Evolutionary conservation across 2,329 filamentous ascomycete species (phyloP).

Genomic region (Dothideomycetes sp.): DNA sequence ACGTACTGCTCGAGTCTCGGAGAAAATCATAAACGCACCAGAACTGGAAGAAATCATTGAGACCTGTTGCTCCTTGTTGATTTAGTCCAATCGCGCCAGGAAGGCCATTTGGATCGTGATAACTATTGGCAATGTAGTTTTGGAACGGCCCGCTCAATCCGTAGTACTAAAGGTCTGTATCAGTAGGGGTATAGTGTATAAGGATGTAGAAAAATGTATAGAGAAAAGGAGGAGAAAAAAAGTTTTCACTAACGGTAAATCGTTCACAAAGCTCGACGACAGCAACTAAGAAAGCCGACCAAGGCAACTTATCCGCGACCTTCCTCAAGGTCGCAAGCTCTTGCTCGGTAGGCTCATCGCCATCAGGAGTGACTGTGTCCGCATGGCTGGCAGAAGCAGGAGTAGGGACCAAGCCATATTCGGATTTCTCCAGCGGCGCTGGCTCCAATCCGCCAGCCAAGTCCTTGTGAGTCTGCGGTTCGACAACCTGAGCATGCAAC

Average conservation of each 20-base stretch:
- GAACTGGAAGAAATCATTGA: constrained; percentile 38
- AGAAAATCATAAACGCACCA: constrained; percentile 19
- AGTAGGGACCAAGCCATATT: neutral
- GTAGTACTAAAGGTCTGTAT: too few species aligned
- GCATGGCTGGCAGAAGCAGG: neutral
- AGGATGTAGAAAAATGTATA: too few species aligned
- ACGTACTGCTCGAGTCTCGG: too few species aligned
- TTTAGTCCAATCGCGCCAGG: constrained; percentile 28
- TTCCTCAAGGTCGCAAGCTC: constrained; percentile 32
- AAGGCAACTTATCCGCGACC: constrained; percentile 36
- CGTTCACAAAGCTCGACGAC: constrained; percentile 39
- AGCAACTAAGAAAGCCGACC: constrained; percentile 36
- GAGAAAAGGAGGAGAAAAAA: too few species aligned
- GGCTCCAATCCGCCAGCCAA: constrained; percentile 8
- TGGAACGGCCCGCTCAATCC: constrained; percentile 36
- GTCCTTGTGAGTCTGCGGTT: constrained; percentile 7
- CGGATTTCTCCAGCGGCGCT: neutral
- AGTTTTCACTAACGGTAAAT: too few species aligned
- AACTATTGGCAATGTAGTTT: constrained; percentile 37
- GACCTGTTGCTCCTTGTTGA: constrained; percentile 32
- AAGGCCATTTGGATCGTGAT: constrained; percentile 26
- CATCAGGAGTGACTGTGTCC: constrained; percentile 14
- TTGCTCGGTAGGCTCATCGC: constrained; percentile 29
- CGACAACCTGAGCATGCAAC: constrained; percentile 8
- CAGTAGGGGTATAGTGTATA: constrained; percentile 33